These are phyloP conservation scores for Trichoderma aggressivum DNA, from an alignment of 2,329 filamentous ascomycete species.

Conservation along the genomic window DNA sequence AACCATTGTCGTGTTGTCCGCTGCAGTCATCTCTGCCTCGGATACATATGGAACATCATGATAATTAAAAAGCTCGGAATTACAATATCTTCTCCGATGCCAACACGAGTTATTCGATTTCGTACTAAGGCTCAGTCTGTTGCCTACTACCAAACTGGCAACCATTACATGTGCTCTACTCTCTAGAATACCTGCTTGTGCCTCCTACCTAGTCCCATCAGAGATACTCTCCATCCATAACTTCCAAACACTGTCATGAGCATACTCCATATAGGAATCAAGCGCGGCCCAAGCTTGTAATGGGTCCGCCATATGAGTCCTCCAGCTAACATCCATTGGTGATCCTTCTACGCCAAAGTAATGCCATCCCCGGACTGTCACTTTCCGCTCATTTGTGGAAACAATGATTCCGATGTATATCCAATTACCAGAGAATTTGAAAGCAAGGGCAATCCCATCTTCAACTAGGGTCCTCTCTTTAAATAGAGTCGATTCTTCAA, in stretches of 20 bases:
- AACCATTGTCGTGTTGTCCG: background rate
- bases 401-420: background rate
- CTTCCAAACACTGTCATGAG: background rate
- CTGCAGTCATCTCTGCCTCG: background rate
- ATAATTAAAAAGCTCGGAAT: background rate
- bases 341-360: background rate
- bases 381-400: background rate
- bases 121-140: background rate
- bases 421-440: background rate
- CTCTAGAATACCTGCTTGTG: background rate
- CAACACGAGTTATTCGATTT: background rate
- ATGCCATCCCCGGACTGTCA: background rate
- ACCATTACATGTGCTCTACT: background rate
- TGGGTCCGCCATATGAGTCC: background rate
- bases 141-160: background rate
- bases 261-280: background rate
- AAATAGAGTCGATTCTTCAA: too few relatives aligned
- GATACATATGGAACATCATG: background rate
- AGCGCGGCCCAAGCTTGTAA: background rate
- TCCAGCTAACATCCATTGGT: background rate
- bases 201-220: background rate
- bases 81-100: background rate
- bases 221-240: background rate
- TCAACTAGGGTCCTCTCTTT: too few relatives aligned
- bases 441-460: background rate